Base-by-base conservation (phyloP, 208 protist species). In the Porcisia hertigi region DNA sequence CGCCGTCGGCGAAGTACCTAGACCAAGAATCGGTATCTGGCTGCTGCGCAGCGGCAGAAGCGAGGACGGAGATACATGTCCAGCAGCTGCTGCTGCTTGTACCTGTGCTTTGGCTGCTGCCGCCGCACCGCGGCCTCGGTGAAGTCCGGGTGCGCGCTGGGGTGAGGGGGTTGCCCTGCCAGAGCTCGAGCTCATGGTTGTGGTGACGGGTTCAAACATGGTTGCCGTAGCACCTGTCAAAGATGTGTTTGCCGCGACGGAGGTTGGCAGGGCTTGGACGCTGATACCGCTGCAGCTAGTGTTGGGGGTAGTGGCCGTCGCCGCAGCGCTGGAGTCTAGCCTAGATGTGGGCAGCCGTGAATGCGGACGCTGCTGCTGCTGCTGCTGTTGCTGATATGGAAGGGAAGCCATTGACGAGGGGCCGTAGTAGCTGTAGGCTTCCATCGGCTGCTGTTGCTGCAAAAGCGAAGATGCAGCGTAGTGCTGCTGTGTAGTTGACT, bases 91-190 rank as follows among this genome's bases (percentile, higher is more conserved):
- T 5, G 57, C 45, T 1, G 62, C 76, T 45, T 55, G 52, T 12
- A 49, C 63, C 49, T 70, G 25, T 52, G 65, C 65, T 47, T 57
- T 72, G 45, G 20, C 47, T 41, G 67, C 67, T 71, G 67, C 67
- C n/a, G 45, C 69, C 0, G 71, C 77, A 30, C 71, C 77, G 18
- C 77, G 71, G n/a, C 77, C 71, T 23, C 77, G 71, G 65, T 81
- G 65, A 52, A 81, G 65, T 9, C 34, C 54, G 6, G 49, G 54
- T 5, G 30, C 63, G 52, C 77, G 77, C 8, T 63, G 71, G 8
- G 23, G 53, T 41, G 71, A 25, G 25, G 36, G n/a, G 18, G 30
- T 14, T 18, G 45, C 25, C 2, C 69, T 41, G 41, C 63, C 66
- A 39, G 34, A 36, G 39, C 49, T 67, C 25, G 64, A 25, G 49